phyloP scores from a whole-genome alignment of 805 yeast genomes.

The Saturnispora besseyi region DNA sequence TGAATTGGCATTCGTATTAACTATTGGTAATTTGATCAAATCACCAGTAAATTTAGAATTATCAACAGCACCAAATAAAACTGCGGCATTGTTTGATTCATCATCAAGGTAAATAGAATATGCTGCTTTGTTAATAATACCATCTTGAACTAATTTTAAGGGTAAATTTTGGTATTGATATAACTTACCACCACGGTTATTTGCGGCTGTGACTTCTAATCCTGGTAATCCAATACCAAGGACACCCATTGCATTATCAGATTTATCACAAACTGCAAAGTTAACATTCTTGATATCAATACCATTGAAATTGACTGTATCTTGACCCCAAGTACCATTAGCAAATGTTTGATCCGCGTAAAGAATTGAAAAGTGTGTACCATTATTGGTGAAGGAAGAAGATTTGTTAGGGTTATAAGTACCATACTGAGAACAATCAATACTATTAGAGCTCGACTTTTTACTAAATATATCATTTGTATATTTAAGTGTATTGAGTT shows the following conservation, averaged over 20 bases:
- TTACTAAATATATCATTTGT: neutral
- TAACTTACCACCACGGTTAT: conserved; percentile 8
- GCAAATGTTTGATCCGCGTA: conserved; percentile 45
- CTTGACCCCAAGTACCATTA: conserved; percentile 52
- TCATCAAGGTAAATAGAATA: conserved; percentile 57
- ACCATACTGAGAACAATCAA: conserved; percentile 39
- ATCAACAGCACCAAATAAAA: conserved; percentile 69
- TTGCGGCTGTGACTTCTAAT: conserved; percentile 47
- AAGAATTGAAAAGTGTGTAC: conserved; percentile 33
- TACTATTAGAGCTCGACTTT: neutral
- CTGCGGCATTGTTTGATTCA: conserved; percentile 37
- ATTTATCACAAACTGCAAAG: conserved; percentile 64
- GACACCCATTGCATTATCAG: conserved; percentile 62
- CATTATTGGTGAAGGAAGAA: conserved; percentile 31
- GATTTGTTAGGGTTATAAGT: conserved; percentile 38
- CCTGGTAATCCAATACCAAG: conserved; percentile 65
- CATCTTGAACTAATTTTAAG: conserved; percentile 44
- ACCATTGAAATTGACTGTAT: conserved; percentile 45
- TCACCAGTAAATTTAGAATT: conserved; percentile 49
- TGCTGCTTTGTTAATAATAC: conserved; percentile 43
- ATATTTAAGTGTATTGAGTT: neutral
- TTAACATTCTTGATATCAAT: conserved; percentile 42
- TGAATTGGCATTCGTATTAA: conserved; percentile 33
- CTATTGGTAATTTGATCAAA: conserved; percentile 40
- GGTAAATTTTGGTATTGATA: conserved; percentile 63